A percentile compares a stretch with the other conserved stretches of the same genome.
These are phyloP conservation scores for Trichosporon sp. DNA, from an alignment of 1,284 basidiomycete species.

Conservation along the genomic window DNA sequence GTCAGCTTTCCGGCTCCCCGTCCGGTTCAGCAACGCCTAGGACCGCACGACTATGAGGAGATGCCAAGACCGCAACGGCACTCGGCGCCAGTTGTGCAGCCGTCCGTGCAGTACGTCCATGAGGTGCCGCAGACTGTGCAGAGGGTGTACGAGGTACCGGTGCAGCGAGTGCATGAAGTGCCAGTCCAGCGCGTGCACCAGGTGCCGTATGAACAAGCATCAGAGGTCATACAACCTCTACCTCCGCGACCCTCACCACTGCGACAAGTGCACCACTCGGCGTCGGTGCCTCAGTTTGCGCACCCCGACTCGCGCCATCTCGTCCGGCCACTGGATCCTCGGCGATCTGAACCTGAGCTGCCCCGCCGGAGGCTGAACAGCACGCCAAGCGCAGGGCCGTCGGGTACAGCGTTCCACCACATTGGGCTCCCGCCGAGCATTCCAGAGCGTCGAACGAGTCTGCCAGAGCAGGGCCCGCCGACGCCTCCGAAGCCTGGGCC, in stretches of 20 bases:
- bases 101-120: background rate
- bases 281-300: background rate
- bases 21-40: background rate
- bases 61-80: background rate
- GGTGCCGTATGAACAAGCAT: background rate
- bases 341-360: background rate
- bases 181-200: background rate
- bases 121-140: background rate
- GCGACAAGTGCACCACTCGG: background rate
- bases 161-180: background rate
- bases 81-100: background rate
- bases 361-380: background rate
- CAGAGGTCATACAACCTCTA: too few species aligned
- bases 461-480: background rate
- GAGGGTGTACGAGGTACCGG: constrained; percentile 3
- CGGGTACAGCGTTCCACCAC: background rate
- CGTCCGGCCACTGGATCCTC: background rate
- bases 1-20: background rate
- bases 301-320: constrained; percentile 1
- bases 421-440: background rate
- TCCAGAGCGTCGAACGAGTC: background rate
- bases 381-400: background rate
- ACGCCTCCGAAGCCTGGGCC: background rate
- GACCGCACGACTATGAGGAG: background rate
- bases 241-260: too few species aligned